Conservation (phyloP, 139 green algal genomes). For the Micromonas pusilla region DNA sequence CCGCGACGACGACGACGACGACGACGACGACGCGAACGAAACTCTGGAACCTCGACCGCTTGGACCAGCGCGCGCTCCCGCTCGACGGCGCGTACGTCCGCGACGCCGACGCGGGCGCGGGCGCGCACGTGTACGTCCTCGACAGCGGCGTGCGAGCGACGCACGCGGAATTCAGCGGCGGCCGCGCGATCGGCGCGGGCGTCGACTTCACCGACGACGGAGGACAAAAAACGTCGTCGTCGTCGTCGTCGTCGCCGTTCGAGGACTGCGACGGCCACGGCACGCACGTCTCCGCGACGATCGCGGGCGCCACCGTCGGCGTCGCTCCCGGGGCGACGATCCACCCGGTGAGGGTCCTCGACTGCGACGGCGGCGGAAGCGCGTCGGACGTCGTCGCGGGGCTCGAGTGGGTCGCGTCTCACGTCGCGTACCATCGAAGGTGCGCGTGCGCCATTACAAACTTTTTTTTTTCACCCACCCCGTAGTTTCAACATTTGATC, state of each 20-base stretch:
- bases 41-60: background rate
- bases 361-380: slow-evolving; percentile 4
- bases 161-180: background rate
- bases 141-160: background rate
- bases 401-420: slow-evolving; percentile 17
- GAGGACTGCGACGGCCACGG: slow-evolving; percentile 12
- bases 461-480: too few relatives aligned
- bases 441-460: too few relatives aligned
- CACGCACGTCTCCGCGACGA: background rate
- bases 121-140: background rate
- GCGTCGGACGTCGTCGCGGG: slow-evolving; percentile 12
- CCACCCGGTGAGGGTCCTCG: background rate
- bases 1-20: too few relatives aligned
- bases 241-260: too few relatives aligned
- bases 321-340: background rate
- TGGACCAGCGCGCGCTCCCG: background rate
- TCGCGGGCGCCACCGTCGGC: background rate
- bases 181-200: background rate
- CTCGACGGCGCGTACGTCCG: background rate
- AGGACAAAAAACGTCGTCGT: too few relatives aligned
- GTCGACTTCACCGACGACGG: background rate
- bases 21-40: too few relatives aligned
- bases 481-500: too few relatives aligned
- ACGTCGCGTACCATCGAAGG: background rate
- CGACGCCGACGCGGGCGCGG: background rate